phyloP scores from a whole-genome alignment of 2,329 filamentous ascomycete genomes.

The Cercospora zeae-maydis region DNA sequence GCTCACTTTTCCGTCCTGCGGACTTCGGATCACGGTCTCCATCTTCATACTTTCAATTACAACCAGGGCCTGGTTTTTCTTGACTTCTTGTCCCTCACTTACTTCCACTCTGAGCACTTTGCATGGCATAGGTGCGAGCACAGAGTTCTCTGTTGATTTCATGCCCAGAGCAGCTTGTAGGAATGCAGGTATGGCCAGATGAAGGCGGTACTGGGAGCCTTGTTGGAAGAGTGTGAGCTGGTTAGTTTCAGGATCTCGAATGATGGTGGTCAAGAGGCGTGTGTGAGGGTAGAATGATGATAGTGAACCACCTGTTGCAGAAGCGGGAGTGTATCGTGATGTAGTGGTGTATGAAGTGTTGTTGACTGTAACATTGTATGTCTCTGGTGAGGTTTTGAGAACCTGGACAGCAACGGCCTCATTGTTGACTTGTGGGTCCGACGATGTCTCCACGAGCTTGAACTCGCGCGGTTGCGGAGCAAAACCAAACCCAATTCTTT shows the following conservation, averaged over 20 bases:
- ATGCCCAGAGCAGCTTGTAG: slow-evolving; percentile 81
- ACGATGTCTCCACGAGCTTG: slow-evolving; percentile 49
- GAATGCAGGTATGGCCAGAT: slow-evolving; percentile 65
- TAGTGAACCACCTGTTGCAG: slow-evolving; percentile 46
- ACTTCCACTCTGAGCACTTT: slow-evolving; percentile 92
- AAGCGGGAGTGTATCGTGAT: slow-evolving; percentile 45
- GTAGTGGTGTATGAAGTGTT: slow-evolving; percentile 34
- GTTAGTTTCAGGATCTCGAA: slow-evolving; percentile 60
- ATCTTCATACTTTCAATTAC: slow-evolving; percentile 60
- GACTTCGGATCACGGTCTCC: slow-evolving; percentile 54
- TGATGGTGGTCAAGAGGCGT: slow-evolving; percentile 73
- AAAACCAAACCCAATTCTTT: slow-evolving; percentile 57
- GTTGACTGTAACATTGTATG: slow-evolving; percentile 51
- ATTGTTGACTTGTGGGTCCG: slow-evolving; percentile 43
- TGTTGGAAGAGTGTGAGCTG: slow-evolving; percentile 67
- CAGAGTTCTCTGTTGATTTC: slow-evolving; percentile 75
- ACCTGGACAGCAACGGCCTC: slow-evolving; percentile 43
- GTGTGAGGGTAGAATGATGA: slow-evolving; percentile 78
- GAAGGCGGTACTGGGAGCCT: slow-evolving; percentile 56
- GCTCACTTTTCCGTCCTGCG: slow-evolving; percentile 46
- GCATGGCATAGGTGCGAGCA: slow-evolving; percentile 93
- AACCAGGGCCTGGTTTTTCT: slow-evolving; percentile 81
- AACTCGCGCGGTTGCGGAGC: slow-evolving; percentile 59
- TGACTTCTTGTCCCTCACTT: slow-evolving; percentile 72
- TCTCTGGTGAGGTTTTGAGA: slow-evolving; percentile 49